These are phyloP conservation scores for Cadophora sp. DNA, from an alignment of 2,329 filamentous ascomycete genomes.

Conservation along the genomic window DNA sequence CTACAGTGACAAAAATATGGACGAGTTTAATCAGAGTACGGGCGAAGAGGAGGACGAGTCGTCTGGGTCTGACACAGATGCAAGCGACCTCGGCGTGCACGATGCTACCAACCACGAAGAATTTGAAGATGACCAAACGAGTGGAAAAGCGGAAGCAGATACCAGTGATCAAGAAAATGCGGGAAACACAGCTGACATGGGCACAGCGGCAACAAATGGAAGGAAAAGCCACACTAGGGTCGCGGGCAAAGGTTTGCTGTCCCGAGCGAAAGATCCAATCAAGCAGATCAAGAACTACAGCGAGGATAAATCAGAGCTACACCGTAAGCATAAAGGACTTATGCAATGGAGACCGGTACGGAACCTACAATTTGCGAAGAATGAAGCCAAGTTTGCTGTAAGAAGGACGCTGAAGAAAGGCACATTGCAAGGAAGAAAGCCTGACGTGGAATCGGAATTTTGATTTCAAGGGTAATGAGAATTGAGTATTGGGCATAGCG, in stretches of 20 bases:
- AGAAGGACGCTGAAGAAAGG: slow-evolving; percentile 79
- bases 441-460: slow-evolving; percentile 53
- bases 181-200: not conserved
- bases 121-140: slow-evolving; percentile 3
- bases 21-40: slow-evolving; percentile 41
- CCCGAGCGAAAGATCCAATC: slow-evolving; percentile 56
- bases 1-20: not conserved
- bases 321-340: slow-evolving; percentile 84
- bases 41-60: slow-evolving; percentile 33
- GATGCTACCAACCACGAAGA: slow-evolving; percentile 51
- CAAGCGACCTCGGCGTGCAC: slow-evolving; percentile 62
- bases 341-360: slow-evolving; percentile 96
- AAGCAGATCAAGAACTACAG: slow-evolving; percentile 68
- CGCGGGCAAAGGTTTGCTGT: slow-evolving; percentile 18
- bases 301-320: slow-evolving; percentile 73
- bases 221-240: not conserved
- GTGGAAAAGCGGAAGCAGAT: not conserved
- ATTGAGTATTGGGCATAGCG: not conserved
- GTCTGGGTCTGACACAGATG: slow-evolving; percentile 36
- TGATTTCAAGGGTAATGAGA: not conserved
- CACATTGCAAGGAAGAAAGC: slow-evolving; percentile 80
- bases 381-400: slow-evolving; percentile 82
- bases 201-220: not conserved
- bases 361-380: slow-evolving; percentile 84
- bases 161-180: not conserved